Evolutionary conservation across 2,329 filamentous ascomycete genomes (phyloP).

Genomic region (Botrytis aclada): DNA sequence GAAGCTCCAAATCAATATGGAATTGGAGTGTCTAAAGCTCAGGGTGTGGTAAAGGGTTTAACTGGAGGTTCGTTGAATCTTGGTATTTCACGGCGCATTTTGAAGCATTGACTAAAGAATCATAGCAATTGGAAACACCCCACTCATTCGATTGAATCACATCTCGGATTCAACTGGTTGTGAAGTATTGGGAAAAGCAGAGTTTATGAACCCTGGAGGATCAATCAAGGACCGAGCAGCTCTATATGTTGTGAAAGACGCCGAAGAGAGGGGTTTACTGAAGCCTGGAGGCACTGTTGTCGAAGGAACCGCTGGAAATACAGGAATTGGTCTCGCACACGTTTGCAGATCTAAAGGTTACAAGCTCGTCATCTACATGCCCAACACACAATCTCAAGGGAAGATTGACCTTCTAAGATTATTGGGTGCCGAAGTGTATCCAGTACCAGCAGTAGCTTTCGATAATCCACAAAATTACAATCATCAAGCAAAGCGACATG

Average conservation of each 20-base stretch:
- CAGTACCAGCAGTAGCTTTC: constrained; percentile 92
- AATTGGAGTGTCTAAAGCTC: constrained; percentile 62
- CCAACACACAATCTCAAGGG: constrained; percentile 95
- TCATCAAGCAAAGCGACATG: constrained; percentile 87
- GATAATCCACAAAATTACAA: constrained; percentile 98
- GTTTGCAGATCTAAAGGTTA: constrained; percentile 92
- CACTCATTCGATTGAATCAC: constrained; percentile 82
- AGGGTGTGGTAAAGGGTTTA: constrained; percentile 63
- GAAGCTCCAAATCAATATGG: constrained; percentile 53
- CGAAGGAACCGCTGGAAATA: constrained; percentile 96
- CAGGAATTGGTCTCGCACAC: constrained; percentile 94
- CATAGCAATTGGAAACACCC: constrained; percentile 93
- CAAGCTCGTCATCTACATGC: constrained; percentile 98
- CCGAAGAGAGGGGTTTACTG: constrained; percentile 82
- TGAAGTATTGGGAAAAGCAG: constrained; percentile 91
- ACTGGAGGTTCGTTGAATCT: constrained; percentile 55
- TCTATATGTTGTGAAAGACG: constrained; percentile 88
- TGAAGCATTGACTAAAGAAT: constrained; percentile 22
- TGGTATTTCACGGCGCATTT: not conserved
- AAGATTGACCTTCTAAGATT: constrained; percentile 92
- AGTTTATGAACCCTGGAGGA: constrained; percentile 98
- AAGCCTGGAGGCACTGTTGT: constrained; percentile 88
- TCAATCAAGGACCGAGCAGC: constrained; percentile 96
- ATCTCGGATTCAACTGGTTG: constrained; percentile 90
- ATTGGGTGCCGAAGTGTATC: constrained; percentile 91